Conservation (phyloP, 2,329 filamentous ascomycete species). For the Lasiodiplodia theobromae region DNA sequence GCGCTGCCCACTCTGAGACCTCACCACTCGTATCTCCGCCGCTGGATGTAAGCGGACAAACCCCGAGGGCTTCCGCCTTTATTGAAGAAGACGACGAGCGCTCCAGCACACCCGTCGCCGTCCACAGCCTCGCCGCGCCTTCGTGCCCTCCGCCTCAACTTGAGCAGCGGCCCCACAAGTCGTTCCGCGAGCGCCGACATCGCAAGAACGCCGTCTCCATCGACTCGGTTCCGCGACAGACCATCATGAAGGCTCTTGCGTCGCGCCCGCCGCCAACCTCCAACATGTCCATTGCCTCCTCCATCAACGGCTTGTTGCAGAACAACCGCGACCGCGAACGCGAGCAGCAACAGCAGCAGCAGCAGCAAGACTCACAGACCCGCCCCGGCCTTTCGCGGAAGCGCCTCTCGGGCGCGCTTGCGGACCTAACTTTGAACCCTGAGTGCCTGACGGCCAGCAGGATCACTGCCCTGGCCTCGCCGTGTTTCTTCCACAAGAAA, state of each 20-base stretch:
- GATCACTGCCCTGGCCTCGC: slow-evolving; percentile 80
- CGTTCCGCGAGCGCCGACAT: slow-evolving; percentile 49
- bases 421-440: slow-evolving; percentile 58
- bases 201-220: slow-evolving; percentile 59
- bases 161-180: slow-evolving; percentile 30
- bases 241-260: slow-evolving; percentile 81
- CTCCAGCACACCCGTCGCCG: slow-evolving; percentile 15
- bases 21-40: slow-evolving; percentile 25
- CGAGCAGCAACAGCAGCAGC: not conserved
- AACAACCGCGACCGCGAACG: slow-evolving; percentile 17
- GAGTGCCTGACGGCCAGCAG: slow-evolving; percentile 49
- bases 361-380: slow-evolving; percentile 3
- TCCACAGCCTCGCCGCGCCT: not conserved
- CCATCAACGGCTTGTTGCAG: slow-evolving; percentile 65
- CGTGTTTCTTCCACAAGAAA: slow-evolving; percentile 96
- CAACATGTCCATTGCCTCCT: slow-evolving; percentile 67
- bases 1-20: slow-evolving; percentile 19
- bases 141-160: slow-evolving; percentile 14
- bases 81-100: slow-evolving; percentile 3
- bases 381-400: slow-evolving; percentile 48
- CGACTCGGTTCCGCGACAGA: slow-evolving; percentile 77
- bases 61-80: slow-evolving; percentile 7
- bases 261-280: slow-evolving; percentile 64
- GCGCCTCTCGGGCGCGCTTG: slow-evolving; percentile 67
- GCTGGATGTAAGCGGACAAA: slow-evolving; percentile 21